phyloP scores from a whole-genome alignment of 257 asterid genomes.

The Solanum ossicruentum region DNA sequence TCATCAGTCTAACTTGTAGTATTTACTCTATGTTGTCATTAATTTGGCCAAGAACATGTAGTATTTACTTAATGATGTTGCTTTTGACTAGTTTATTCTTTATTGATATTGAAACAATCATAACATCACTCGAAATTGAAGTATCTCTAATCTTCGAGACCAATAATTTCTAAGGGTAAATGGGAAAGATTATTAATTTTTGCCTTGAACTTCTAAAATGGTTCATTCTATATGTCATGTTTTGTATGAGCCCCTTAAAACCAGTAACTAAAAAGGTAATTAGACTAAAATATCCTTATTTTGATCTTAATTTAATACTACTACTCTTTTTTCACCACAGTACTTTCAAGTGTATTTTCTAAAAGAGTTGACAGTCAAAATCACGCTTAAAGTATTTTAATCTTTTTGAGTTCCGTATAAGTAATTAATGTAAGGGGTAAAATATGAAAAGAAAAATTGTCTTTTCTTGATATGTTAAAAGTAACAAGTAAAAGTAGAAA shows the following conservation, averaged over 20 bases:
- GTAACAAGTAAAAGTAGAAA: neutral
- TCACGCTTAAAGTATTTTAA: neutral
- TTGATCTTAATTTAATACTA: too few relatives aligned
- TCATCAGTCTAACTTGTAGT: neutral
- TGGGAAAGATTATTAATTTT: neutral
- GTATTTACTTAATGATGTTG: neutral
- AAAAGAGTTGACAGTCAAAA: neutral
- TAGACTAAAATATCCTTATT: neutral
- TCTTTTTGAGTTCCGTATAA: neutral
- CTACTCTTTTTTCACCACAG: too few relatives aligned
- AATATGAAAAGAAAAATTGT: too few relatives aligned
- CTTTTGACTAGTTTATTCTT: too few relatives aligned
- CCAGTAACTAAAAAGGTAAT: neutral
- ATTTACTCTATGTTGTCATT: too few relatives aligned
- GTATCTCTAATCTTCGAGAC: too few relatives aligned
- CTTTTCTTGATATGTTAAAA: neutral
- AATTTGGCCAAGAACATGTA: too few relatives aligned
- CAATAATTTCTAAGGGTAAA: neutral
- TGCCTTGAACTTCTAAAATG: neutral
- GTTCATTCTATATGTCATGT: neutral
- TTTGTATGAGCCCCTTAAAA: neutral
- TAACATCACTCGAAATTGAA: neutral
- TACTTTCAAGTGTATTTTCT: too few relatives aligned
- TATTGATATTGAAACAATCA: too few relatives aligned
- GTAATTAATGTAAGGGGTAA: neutral